Base-by-base conservation (phyloP, 2,329 filamentous ascomycete species). In the Lithohypha guttulata region DNA sequence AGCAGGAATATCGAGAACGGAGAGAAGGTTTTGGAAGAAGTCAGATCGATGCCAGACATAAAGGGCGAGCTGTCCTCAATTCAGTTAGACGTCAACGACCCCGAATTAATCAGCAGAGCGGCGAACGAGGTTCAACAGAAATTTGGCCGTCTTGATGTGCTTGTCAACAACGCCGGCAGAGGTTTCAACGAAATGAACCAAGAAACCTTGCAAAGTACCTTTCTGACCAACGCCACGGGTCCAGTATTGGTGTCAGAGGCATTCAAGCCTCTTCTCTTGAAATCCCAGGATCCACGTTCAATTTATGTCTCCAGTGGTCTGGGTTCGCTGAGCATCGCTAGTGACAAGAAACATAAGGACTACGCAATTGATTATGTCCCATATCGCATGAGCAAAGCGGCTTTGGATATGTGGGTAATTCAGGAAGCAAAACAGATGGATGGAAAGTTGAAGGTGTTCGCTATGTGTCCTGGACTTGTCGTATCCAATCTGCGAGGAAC, bases 161-260 rank as follows among this genome's bases (percentile, higher is more conserved):
- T 51, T 10, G 35, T 51, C 42, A 53, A 52, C 39, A 51, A 51
- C 27, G 50, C 49, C 4, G 48, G 46, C 18, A 59, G n/a, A 51
- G 56, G 7, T 44, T 46, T 42, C 39, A 34, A 23, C 8, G 53
- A 53, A 0, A 30, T 59, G 1, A 44, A 50, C 5, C 43, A 41
- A 3, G 50, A 54, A 13, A 42, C 54, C 2, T 52, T 56, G 2
- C 62, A 63, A 61, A 50, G 49, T 17, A 60, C 61, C 20, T 69
- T 62, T 52, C 64, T 70, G 26, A 63, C 71, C 38, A 75, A 75
- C 42, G 51, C 73, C 19, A 67, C 63, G 34, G 70, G 71, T 0
- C 53, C 51, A 0, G 45, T 57, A 21, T 27, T 45, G 13, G 17
- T 41, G 15, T 23, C 39, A 3, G 39, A 42, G 19, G 46, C 48